Evolutionary conservation across 192 early-diverging fungal genomes (phyloP).

Genomic region (Coemansia javaensis): DNA sequence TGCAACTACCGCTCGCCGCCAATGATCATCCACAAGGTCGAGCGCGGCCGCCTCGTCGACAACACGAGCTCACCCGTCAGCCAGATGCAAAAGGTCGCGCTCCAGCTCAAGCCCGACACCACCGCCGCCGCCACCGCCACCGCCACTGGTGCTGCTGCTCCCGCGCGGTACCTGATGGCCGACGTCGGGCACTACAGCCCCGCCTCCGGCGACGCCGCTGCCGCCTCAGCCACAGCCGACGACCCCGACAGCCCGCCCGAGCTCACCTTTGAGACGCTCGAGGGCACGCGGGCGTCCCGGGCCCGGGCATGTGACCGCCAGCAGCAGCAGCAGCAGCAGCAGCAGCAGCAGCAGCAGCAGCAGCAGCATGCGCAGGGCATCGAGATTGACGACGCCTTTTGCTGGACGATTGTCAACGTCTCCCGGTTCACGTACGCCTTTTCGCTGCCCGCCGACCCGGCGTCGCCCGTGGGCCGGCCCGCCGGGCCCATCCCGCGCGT

Average conservation of each 20-base stretch:
- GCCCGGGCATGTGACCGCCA: slow-evolving; percentile 1
- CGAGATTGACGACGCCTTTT: slow-evolving; percentile 71
- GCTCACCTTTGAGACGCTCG: slow-evolving; percentile 44
- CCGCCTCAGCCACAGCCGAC: slow-evolving; percentile 23
- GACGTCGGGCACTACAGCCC: slow-evolving; percentile 39
- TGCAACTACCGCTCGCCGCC: slow-evolving; percentile 62
- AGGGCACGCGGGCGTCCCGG: slow-evolving; percentile 10
- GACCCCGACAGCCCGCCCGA: slow-evolving; percentile 45
- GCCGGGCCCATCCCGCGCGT: slow-evolving; percentile 29
- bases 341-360: too few species aligned
- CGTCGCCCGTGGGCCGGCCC: not conserved
- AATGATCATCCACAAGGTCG: slow-evolving; percentile 74
- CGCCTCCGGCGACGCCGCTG: not conserved
- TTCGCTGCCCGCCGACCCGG: slow-evolving; percentile 24
- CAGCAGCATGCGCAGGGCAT: too few species aligned
- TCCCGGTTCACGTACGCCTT: slow-evolving; percentile 51
- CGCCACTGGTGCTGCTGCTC: slow-evolving; percentile 13
- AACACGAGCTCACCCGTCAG: slow-evolving; percentile 65
- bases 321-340: too few species aligned
- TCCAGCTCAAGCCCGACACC: slow-evolving; percentile 47
- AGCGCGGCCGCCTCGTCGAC: slow-evolving; percentile 63
- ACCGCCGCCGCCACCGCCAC: slow-evolving; percentile 13
- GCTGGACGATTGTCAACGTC: slow-evolving; percentile 83
- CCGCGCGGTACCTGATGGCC: slow-evolving; percentile 28
- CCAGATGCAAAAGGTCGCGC: slow-evolving; percentile 82